Conservation (phyloP, 2,329 filamentous ascomycete genomes). For the Stromatinia cepivora region DNA sequence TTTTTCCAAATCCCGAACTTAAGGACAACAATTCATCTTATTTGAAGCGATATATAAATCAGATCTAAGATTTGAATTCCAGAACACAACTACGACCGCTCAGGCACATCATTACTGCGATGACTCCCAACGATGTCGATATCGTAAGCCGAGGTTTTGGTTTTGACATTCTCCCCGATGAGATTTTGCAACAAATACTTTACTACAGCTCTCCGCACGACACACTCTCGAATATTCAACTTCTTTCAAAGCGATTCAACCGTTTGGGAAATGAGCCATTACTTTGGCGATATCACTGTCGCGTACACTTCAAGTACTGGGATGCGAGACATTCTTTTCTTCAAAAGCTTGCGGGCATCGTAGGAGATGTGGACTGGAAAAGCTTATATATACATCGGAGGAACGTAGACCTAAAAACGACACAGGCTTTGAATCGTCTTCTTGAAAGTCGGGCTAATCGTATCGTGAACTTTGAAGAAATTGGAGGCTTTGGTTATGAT, state of each 20-base stretch:
- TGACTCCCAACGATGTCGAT: not conserved
- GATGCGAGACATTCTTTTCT: conserved; percentile 61
- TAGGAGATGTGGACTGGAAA: conserved; percentile 72
- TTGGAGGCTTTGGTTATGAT: conserved; percentile 77
- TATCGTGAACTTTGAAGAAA: conserved; percentile 66
- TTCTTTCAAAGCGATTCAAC: conserved; percentile 63
- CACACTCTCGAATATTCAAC: conserved; percentile 50
- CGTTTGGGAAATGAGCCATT: conserved; percentile 68
- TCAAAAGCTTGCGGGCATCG: conserved; percentile 54
- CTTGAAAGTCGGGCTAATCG: conserved; percentile 70
- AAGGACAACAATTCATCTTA: not conserved
- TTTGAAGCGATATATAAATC: not conserved
- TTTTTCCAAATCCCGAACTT: not conserved
- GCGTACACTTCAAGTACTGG: conserved; percentile 72
- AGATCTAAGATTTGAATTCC: not conserved
- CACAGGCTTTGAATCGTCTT: conserved; percentile 63
- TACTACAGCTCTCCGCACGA: conserved; percentile 59
- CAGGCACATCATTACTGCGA: conserved; percentile 2
- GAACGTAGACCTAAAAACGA: conserved; percentile 52
- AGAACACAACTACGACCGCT: not conserved
- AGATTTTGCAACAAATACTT: conserved; percentile 80
- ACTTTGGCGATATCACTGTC: conserved; percentile 79
- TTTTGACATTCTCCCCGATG: conserved; percentile 59
- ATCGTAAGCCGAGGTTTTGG: not conserved
- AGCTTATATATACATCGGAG: conserved; percentile 60